Evolutionary conservation across 1,284 basidiomycete genomes (phyloP).

Genomic region (Ceratorhiza oryzae-sativae): DNA sequence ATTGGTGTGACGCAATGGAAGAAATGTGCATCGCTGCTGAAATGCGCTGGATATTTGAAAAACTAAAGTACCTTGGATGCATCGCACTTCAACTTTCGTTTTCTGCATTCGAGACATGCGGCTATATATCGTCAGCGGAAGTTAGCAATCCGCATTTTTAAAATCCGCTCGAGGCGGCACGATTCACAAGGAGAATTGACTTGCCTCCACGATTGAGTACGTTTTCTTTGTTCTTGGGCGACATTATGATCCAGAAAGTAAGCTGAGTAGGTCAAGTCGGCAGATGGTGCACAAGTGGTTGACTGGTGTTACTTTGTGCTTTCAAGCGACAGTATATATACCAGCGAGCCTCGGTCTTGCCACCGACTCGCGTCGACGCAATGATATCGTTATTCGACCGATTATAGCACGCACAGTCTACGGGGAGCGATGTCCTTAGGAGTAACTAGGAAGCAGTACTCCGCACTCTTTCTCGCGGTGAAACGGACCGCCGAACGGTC

Average conservation of each 20-base stretch:
- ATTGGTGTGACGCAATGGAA: not conserved
- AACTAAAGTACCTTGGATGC: conserved; percentile 22
- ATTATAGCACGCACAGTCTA: conserved; percentile 3
- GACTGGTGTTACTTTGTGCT: not conserved
- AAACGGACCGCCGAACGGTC: not conserved
- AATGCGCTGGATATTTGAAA: not conserved
- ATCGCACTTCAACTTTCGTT: conserved; percentile 41
- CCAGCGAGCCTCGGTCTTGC: not conserved
- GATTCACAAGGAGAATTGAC: not conserved
- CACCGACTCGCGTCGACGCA: not conserved
- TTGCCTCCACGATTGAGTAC: conserved; percentile 30
- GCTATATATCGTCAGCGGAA: not conserved
- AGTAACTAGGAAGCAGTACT: not conserved
- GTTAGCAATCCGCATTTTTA: not conserved
- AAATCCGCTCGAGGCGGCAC: not conserved
- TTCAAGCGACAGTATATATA: conserved; percentile 6
- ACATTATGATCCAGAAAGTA: not conserved
- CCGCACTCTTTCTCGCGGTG: not conserved
- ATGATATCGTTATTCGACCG: not conserved
- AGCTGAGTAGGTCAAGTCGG: not conserved
- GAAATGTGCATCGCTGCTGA: not conserved
- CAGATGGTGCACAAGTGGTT: not conserved
- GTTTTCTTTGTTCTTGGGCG: conserved; percentile 27
- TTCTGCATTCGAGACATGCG: conserved; percentile 42
- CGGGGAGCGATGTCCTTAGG: conserved; percentile 4